Conservation (phyloP, 192 early-diverging fungal species). For the Cetraspora pellucida region DNA sequence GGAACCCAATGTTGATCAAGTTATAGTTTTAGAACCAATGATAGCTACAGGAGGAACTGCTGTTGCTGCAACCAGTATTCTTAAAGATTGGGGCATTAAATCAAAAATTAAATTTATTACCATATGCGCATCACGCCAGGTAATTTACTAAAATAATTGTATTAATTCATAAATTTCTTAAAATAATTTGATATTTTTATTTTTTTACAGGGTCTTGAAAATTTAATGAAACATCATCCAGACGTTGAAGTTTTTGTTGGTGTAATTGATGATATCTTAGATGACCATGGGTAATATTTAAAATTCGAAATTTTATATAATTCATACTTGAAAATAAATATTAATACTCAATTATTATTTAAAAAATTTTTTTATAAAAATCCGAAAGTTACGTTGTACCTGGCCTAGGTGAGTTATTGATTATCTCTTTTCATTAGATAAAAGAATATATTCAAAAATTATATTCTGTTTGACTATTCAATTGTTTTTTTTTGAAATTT, state of each 20-base stretch:
- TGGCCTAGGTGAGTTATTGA: conserved; percentile 35
- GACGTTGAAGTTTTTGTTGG: conserved; percentile 62
- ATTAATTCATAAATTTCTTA: neutral
- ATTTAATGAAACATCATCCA: conserved; percentile 45
- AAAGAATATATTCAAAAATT: neutral
- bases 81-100: conserved; percentile 78
- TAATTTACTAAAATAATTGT: conserved; percentile 42
- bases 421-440: conserved; percentile 1
- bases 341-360: no score
- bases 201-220: conserved; percentile 38
- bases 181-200: neutral
- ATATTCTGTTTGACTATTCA: conserved; percentile 37
- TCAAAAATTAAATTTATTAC: conserved; percentile 68
- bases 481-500: no score
- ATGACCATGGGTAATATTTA: conserved; percentile 48
- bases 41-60: conserved; percentile 82
- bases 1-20: conserved; percentile 66
- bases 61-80: conserved; percentile 72
- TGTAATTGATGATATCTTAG: conserved; percentile 59
- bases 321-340: neutral
- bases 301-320: neutral
- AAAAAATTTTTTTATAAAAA: neutral
- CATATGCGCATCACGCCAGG: conserved; percentile 58
- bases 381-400: conserved; percentile 58
- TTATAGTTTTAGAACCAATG: conserved; percentile 81